Conservation (phyloP, 176 grass and related monocot species). For the Zoysia pacifica region DNA sequence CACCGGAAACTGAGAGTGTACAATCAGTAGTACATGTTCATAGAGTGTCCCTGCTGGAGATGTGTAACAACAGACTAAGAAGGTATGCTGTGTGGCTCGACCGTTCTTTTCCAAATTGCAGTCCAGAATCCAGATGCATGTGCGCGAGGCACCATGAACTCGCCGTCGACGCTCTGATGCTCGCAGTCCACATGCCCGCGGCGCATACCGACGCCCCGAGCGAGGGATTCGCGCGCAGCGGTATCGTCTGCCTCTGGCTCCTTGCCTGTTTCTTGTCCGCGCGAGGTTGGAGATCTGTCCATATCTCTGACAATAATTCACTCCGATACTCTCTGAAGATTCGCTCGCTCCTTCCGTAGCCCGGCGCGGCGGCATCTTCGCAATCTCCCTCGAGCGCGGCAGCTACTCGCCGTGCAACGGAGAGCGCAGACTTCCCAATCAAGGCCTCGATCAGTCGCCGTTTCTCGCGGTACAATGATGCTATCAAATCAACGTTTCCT, state of each 20-base stretch:
- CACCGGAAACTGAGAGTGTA: neutral
- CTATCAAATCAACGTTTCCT: too few species aligned
- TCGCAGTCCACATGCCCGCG: conserved; percentile 5
- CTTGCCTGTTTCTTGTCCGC: neutral
- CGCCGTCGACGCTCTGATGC: neutral
- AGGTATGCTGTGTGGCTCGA: too few species aligned
- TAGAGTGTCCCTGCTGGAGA: neutral
- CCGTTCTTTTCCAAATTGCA: too few species aligned
- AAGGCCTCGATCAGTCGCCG: too few species aligned
- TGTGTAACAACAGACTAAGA: neutral
- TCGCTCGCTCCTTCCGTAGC: neutral
- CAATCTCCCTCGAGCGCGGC: neutral
- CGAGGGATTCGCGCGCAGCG: neutral
- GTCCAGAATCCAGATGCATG: too few species aligned
- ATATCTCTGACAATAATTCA: conserved; percentile 21
- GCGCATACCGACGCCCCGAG: conserved; percentile 3
- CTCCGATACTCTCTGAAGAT: conserved; percentile 5
- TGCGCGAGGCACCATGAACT: neutral
- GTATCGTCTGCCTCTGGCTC: neutral
- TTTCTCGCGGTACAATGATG: too few species aligned
- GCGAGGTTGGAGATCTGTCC: conserved; percentile 24
- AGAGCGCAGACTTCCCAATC: too few species aligned
- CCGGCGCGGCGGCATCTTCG: neutral
- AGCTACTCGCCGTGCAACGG: neutral
- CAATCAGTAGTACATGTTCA: too few species aligned